phyloP scores from a whole-genome alignment of 257 asterid species.

The Fraxinus quadrangulata region DNA sequence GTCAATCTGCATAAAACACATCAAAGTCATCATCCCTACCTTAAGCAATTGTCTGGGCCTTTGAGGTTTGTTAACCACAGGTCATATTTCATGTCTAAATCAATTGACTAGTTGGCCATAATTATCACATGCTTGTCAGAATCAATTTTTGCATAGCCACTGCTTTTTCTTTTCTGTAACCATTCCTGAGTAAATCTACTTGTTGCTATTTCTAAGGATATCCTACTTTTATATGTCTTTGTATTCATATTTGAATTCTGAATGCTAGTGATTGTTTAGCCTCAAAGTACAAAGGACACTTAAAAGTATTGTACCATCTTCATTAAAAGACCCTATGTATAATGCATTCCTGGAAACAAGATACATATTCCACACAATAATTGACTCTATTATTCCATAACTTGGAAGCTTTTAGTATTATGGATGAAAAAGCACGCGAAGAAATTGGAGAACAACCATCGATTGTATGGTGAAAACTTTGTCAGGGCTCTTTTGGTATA shows the following conservation, averaged over 20 bases:
- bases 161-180: conserved; percentile 14
- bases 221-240: neutral
- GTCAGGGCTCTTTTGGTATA: neutral
- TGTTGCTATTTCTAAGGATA: neutral
- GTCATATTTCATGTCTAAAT: neutral
- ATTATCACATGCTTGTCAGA: neutral
- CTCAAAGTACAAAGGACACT: conserved; percentile 15
- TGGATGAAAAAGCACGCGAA: neutral
- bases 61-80: neutral
- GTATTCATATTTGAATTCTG: neutral
- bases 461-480: neutral
- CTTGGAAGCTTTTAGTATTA: neutral
- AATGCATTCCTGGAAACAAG: conserved; percentile 31
- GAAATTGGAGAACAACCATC: neutral
- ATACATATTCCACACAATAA: conserved; percentile 16
- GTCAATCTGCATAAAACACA: neutral
- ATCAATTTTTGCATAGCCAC: conserved; percentile 17
- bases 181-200: conserved; percentile 23
- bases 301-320: conserved; percentile 21
- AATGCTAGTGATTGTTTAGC: neutral
- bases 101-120: conserved; percentile 2
- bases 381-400: neutral
- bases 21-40: neutral
- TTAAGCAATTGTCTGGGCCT: neutral
- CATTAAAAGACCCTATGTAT: conserved; percentile 31